Evolutionary conservation across 1,139 yeast genomes (phyloP), one percentile per base, ranked within the genome.

Genomic region (Saccharomyces hybrid): DNA sequence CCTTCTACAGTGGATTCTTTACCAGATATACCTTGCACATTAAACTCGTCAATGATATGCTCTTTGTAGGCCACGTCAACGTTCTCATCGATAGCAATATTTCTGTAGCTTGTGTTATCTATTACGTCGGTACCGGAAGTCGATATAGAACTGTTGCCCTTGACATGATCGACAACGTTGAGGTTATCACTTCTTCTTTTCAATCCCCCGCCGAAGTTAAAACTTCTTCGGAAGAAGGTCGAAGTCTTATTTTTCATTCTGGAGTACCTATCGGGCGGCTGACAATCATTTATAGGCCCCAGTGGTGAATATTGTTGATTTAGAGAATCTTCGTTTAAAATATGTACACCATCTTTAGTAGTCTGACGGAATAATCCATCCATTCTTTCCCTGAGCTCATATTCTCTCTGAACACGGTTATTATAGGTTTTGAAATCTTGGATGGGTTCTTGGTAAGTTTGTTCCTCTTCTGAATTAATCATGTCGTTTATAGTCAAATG

Each of bases 351-450:
- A 7, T 60, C 58, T 9, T 51, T 53, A 32, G 55, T 58, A 11
- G 56, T 56, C 28, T 58, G 55, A 12, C 55, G 53, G 11, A 66
- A 48, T 2, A 65, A n/a, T 11, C 51, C 50, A 38, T 65, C 65
- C 47, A 65, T 14, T 49, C 61, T 65, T 6, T 62, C 65, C 49
- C 69, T 54, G 27, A 65, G 41, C 27, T 55, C 58, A 34, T 61
- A 62, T 42, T 66, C 69, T 42, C 55, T 56, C 41, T 58, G 56
- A 3, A 65, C 61, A 46, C 58, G 61, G 16, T 49, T 50, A 47
- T 64, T 59, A 55, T 66, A 66, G 1, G 49, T 51, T 9, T 56
- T 51, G 42, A 65, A 66, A 49, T 65, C 67, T 50, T 51, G 44
- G 32, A 47, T 47, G 11, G 52, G 29, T 2, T 50, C 32, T 19